phyloP scores from a whole-genome alignment of 768 basidiomycete genomes.

The Cystoderma amianthinum region DNA sequence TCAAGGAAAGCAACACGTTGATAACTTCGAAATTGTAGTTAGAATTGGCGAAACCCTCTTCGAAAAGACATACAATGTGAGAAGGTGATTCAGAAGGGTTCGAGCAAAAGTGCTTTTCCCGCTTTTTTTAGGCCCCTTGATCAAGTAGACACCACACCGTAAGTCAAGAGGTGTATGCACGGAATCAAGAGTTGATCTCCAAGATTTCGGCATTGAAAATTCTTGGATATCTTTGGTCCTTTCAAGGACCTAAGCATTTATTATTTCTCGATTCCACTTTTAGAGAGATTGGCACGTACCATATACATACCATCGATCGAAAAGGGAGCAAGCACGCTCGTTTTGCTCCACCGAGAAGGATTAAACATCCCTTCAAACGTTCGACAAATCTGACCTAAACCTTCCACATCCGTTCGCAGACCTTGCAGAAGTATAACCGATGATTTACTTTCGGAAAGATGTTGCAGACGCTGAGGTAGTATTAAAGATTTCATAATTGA shows the following conservation, averaged over 20 bases:
- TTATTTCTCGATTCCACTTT: no score
- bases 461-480: slow-evolving; percentile 1
- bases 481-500: slow-evolving; percentile 6
- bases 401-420: slow-evolving; percentile 54
- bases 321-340: slow-evolving; percentile 25
- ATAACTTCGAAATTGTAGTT: slow-evolving; percentile 39
- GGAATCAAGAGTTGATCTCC: slow-evolving; percentile 27
- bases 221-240: slow-evolving; percentile 31
- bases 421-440: slow-evolving; percentile 52
- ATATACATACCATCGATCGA: slow-evolving; percentile 41
- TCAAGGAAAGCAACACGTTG: slow-evolving; percentile 85
- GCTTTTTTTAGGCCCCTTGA: slow-evolving; percentile 81
- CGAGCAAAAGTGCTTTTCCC: slow-evolving; percentile 91
- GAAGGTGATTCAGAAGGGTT: slow-evolving; percentile 62
- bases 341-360: slow-evolving; percentile 36
- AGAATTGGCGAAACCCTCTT: background rate
- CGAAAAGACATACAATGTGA: slow-evolving; percentile 37
- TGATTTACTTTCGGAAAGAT: slow-evolving; percentile 5
- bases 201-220: slow-evolving; percentile 28
- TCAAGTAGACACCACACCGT: slow-evolving; percentile 39
- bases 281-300: no score
- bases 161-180: slow-evolving; percentile 13
- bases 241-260: slow-evolving; percentile 10
- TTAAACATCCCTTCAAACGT: slow-evolving; percentile 59
- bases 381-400: slow-evolving; percentile 55